Base-by-base conservation (phyloP, 345 rosid species). In the Alliaria petiolata region DNA sequence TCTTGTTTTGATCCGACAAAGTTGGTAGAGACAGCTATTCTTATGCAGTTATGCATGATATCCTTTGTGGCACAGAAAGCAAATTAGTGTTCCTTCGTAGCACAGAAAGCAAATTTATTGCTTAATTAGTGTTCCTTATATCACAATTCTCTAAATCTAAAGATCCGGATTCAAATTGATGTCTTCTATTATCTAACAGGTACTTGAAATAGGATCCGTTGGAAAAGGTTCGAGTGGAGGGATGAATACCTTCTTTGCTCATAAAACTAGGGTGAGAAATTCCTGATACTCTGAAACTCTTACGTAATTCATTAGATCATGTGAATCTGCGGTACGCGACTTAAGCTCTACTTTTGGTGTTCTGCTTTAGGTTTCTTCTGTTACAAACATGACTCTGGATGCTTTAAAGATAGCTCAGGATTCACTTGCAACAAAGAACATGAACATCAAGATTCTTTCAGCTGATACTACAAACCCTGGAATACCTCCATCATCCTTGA, bases 121-220 rank as follows among this genome's bases (percentile, higher is more conserved):
- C 35, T 64, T 39, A 5, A 17, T 14, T n/a, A 50, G 15, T 17
- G 43, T 15, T 31, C 63, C 42, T 38, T 42, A 69, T 68, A 46
- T 36, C 11, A 45, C 4, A 36, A 19, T 45, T 36, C 36, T 26
- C 12, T 10, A 62, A 70, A 44, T 10, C 65, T 69, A 40, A 75
- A 46, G 16, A 22, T 60, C 49, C 8, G 44, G 31, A 3, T 69
- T 31, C 56, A 66, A 50, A 30, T 43, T 39, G 49, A n/a, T 45
- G 15, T 61, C 15, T 74, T 38, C 53, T 72, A 56, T 77, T 28
- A 58, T 77, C 43, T 28, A 17, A 43, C 71, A 95, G 99, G 97
- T 95, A 67, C 63, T 95, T 51, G 99, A 95, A 84, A 82, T 95
- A 78, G 99, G 99, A 79, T 91, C 97, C 4, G 91, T 89, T 76